Evolutionary conservation across 768 basidiomycete genomes (phyloP), one percentile per base, ranked within the genome.

Genomic region (Rhodotorula diobovata): DNA sequence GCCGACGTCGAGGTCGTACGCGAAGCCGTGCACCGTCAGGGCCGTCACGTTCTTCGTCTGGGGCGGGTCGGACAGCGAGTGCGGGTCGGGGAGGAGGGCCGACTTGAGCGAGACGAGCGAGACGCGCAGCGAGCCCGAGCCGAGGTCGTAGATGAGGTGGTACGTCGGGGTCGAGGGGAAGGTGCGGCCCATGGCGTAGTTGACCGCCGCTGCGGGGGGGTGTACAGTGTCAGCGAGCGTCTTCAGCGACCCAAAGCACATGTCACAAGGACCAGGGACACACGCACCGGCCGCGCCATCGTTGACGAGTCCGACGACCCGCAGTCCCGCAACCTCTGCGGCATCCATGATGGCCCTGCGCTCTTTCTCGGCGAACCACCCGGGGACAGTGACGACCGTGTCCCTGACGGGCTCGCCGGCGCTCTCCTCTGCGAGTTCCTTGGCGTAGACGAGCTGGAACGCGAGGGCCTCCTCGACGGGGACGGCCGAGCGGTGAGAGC

Each of bases 181-280:
- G 4, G 87, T 84, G 59, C 95, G 87, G 4, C 93, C 93, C 93
- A 98, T 96, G 54, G 96, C 96, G 78, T 91, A 99, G 82, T 99
- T 99, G 76, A 98, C 85, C 23, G 93, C 96, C n/a, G 94, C 89
- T 80, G 78, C 66, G 15, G 12, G 28, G 3, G 18, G 21, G 32
- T 14, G 25, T 12, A 8, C 12, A 56, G 34, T 18, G 39, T 48
- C 23, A 21, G 53, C 28, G 41, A 12, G n/a, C n/a, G n/a, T n/a
- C 41, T 9, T 18, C 14, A 43, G 8, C 12, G 6, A 12, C 14
- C 2, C 14, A 43, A 12, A 4, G 23, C 34, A 35, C 4, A 39
- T 8, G 16, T 6, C 55, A 28, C 2, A 28, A 30, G 43, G n/a
- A 20, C 7, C 23, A 23, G 35, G 21, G 34, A 14, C 4, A 4